Conservation (phyloP, 805 yeast species). For the Wickerhamiella kazuoi region DNA sequence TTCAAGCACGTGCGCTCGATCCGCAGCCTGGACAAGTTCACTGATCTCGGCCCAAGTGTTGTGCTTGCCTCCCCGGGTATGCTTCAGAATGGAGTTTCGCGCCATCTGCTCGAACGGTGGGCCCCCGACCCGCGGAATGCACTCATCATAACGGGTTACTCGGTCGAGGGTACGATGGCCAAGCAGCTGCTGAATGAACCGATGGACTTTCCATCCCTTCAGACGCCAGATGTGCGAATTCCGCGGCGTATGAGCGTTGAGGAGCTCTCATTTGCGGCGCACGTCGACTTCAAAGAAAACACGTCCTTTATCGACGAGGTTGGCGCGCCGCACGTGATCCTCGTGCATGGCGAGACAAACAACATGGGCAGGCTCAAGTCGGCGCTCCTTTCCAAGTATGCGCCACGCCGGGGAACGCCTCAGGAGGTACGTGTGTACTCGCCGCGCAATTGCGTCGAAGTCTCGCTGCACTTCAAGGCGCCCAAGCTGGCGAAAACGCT, state of each 20-base stretch:
- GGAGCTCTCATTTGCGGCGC: constrained; percentile 98
- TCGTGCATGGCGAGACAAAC: constrained; percentile 93
- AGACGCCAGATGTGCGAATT: constrained; percentile 64
- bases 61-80: constrained; percentile 96
- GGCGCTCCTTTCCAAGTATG: constrained; percentile 74
- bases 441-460: constrained; percentile 76
- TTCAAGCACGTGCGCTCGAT: constrained; percentile 72
- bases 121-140: constrained; percentile 90
- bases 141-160: constrained; percentile 83
- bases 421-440: constrained; percentile 81
- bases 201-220: constrained; percentile 63
- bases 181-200: constrained; percentile 80
- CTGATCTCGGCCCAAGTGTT: constrained; percentile 90
- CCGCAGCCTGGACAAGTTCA: constrained; percentile 63
- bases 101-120: constrained; percentile 88
- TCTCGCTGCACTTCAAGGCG: constrained; percentile 63
- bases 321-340: constrained; percentile 65
- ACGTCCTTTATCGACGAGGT: constrained; percentile 78
- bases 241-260: constrained; percentile 80
- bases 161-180: constrained; percentile 97
- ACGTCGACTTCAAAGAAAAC: constrained; percentile 90
- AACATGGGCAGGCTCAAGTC: constrained; percentile 98
- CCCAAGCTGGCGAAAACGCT: constrained; percentile 65
- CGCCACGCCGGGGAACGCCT: constrained; percentile 64
- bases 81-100: constrained; percentile 89